A percentile compares a stretch with the other conserved stretches of the same genome.
These are phyloP conservation scores for Colletotrichum liaoningense DNA, from an alignment of 2,329 filamentous ascomycete genomes.

Conservation along the genomic window DNA sequence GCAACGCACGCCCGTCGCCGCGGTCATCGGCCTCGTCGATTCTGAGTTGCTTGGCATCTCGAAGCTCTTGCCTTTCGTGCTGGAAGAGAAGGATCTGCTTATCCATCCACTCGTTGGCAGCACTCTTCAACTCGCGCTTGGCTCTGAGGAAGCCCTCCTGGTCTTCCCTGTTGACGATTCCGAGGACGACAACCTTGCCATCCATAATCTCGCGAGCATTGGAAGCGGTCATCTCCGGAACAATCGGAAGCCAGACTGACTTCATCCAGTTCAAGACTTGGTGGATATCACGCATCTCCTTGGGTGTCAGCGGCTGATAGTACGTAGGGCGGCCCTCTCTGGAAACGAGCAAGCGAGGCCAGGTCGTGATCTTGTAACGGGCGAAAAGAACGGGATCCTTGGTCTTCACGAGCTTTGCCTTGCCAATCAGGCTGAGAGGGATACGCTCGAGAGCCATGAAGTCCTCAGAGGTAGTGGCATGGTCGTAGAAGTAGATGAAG, in stretches of 20 bases:
- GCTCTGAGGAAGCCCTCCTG: conserved; percentile 82
- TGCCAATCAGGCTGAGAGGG: conserved; percentile 88
- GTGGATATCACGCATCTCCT: conserved; percentile 90
- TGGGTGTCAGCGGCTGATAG: conserved; percentile 86
- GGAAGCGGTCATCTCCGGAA: conserved; percentile 90
- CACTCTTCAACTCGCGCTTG: conserved; percentile 92
- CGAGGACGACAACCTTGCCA: conserved; percentile 93
- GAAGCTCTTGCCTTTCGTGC: conserved; percentile 90
- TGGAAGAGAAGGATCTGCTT: conserved; percentile 93
- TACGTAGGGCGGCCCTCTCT: conserved; percentile 91
- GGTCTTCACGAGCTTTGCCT: conserved; percentile 93
- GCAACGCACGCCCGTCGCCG: conserved; percentile 86
- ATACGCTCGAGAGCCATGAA: conserved; percentile 89
- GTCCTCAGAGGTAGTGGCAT: conserved; percentile 92
- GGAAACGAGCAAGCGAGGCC: conserved; percentile 92
- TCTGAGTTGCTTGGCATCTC: conserved; percentile 92
- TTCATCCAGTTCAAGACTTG: conserved; percentile 92
- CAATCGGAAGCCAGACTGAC: conserved; percentile 93
- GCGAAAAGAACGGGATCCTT: conserved; percentile 80
- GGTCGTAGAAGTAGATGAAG: conserved; percentile 97
- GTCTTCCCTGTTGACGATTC: conserved; percentile 84
- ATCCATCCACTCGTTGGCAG: conserved; percentile 97
- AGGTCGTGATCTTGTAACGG: conserved; percentile 95
- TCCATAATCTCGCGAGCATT: conserved; percentile 97
- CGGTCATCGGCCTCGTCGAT: conserved; percentile 97